phyloP scores from a whole-genome alignment of 1,284 basidiomycete species.

The Vanrija pseudolonga region DNA sequence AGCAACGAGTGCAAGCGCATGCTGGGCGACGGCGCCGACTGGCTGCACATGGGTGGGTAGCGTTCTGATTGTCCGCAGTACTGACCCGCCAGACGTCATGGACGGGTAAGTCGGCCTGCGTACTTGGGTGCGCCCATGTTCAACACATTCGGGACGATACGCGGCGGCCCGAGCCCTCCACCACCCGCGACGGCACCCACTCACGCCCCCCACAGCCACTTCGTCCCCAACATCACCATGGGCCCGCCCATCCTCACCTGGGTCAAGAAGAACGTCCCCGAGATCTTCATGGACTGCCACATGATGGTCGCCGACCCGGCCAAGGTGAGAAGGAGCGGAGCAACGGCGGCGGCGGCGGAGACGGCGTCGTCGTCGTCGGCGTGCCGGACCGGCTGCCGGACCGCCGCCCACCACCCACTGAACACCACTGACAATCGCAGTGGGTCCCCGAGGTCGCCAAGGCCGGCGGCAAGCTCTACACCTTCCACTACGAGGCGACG shows the following conservation, averaged over 20 bases:
- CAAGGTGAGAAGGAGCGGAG: constrained; percentile 62
- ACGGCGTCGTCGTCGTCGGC: too few species aligned
- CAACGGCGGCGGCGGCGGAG: too few species aligned
- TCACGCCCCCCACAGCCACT: constrained; percentile 59
- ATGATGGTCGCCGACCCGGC: constrained; percentile 99
- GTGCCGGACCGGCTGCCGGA: too few species aligned
- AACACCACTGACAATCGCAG: constrained; percentile 49
- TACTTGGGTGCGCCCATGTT: too few species aligned
- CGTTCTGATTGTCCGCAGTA: not conserved
- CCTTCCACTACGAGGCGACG: constrained; percentile 96
- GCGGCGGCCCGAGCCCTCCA: too few species aligned
- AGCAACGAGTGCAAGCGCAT: constrained; percentile 87
- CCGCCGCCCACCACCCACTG: too few species aligned
- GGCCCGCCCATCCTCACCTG: constrained; percentile 85
- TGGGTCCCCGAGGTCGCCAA: constrained; percentile 96
- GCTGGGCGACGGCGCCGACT: constrained; percentile 86
- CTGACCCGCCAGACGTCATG: constrained; percentile 72
- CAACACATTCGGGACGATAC: too few species aligned
- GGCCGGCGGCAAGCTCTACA: constrained; percentile 91
- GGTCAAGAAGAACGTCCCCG: constrained; percentile 83
- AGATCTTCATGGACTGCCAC: constrained; percentile 99
- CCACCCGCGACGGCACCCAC: not conserved
- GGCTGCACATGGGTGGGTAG: constrained; percentile 88
- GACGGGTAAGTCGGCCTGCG: constrained; percentile 63
- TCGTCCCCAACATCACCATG: constrained; percentile 98